These are phyloP conservation scores for Papiliotrema terrestris DNA, from an alignment of 1,284 basidiomycete genomes.

Conservation along the genomic window DNA sequence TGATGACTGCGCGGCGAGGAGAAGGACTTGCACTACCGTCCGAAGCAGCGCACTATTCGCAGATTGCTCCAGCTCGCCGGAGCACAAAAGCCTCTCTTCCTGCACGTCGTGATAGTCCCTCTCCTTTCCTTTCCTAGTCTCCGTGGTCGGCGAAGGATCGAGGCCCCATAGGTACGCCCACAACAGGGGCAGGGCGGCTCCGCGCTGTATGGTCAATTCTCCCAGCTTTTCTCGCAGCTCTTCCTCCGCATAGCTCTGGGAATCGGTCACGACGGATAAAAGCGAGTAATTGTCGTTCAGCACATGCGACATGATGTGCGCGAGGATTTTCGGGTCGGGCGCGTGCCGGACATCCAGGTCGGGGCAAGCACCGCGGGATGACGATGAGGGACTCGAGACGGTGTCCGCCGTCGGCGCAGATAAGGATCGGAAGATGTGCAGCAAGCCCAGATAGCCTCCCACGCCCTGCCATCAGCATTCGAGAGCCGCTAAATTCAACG, in stretches of 20 bases:
- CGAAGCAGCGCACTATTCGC: slow-evolving; percentile 13
- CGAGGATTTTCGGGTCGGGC: slow-evolving; percentile 26
- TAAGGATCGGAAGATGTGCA: slow-evolving; percentile 15
- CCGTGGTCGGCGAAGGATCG: slow-evolving; percentile 3
- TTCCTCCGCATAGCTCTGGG: background rate
- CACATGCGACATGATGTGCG: slow-evolving; percentile 37
- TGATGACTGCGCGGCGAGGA: slow-evolving; percentile 20
- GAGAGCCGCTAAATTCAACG: background rate
- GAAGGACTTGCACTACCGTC: slow-evolving; percentile 25
- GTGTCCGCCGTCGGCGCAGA: background rate
- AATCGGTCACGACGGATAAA: slow-evolving; percentile 20
- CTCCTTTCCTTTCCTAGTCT: slow-evolving; percentile 13
- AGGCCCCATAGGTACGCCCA: slow-evolving; percentile 38
- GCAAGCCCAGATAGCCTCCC: slow-evolving; percentile 29
- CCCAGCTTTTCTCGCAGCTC: slow-evolving; percentile 20
- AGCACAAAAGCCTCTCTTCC: background rate
- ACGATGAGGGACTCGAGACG: background rate
- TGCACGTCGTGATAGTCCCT: slow-evolving; percentile 4
- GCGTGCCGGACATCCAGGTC: background rate
- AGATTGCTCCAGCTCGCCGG: slow-evolving; percentile 1
- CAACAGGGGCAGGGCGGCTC: slow-evolving; percentile 26
- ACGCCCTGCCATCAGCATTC: slow-evolving; percentile 14
- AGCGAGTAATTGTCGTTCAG: slow-evolving; percentile 42
- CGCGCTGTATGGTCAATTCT: slow-evolving; percentile 26
- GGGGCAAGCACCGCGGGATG: slow-evolving; percentile 1